phyloP scores from a whole-genome alignment of 371 early-diverging fungal species.

The Syncephalastrum sp. region DNA sequence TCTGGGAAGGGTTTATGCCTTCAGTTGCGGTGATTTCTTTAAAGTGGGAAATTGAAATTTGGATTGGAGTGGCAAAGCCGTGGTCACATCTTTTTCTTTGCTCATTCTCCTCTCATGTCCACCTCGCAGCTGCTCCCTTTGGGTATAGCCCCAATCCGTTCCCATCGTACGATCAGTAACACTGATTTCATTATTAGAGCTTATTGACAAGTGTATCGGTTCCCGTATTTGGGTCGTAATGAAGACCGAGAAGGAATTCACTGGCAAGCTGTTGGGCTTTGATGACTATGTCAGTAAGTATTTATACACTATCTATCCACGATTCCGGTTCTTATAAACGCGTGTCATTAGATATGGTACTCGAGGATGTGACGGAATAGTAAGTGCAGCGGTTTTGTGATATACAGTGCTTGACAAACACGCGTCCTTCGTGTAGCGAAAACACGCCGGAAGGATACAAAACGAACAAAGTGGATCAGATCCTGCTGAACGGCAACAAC shows the following conservation, averaged over 20 bases:
- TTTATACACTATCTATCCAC: not conserved
- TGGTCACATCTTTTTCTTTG: too few species aligned
- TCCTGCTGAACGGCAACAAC: slow-evolving; percentile 94
- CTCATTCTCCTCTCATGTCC: slow-evolving; percentile 15
- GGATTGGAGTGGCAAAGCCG: too few species aligned
- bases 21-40: too few species aligned
- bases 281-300: slow-evolving; percentile 95
- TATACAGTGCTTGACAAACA: not conserved
- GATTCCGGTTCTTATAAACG: not conserved
- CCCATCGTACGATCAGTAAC: not conserved
- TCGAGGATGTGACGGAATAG: slow-evolving; percentile 90
- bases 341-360: slow-evolving; percentile 81
- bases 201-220: slow-evolving; percentile 97
- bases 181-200: slow-evolving; percentile 55
- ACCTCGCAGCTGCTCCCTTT: slow-evolving; percentile 49
- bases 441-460: slow-evolving; percentile 76
- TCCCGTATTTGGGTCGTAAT: slow-evolving; percentile 95
- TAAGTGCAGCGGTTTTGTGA: slow-evolving; percentile 14
- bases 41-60: too few species aligned
- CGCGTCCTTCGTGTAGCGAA: slow-evolving; percentile 49
- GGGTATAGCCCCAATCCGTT: slow-evolving; percentile 18
- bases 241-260: slow-evolving; percentile 95
- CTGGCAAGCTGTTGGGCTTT: slow-evolving; percentile 93
- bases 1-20: too few species aligned
- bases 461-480: slow-evolving; percentile 78